Percentiles rank a stretch among this genome's conserved stretches.
Conservation (phyloP, 2,329 filamentous ascomycete species). For the Fusarium sp. region DNA sequence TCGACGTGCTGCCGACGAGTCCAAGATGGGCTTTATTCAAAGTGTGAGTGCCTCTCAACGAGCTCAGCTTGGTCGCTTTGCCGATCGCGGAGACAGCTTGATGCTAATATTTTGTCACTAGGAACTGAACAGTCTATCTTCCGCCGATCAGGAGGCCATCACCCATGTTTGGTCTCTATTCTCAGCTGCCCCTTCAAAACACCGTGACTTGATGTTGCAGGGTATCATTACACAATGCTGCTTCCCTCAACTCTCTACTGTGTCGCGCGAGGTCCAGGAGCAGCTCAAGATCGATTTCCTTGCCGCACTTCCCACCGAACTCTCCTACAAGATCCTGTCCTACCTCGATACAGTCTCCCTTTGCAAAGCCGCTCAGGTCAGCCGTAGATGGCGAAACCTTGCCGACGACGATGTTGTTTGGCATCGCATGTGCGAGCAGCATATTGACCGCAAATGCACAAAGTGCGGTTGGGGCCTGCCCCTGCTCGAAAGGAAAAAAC, state of each 20-base stretch:
- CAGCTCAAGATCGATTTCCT: slow-evolving; percentile 98
- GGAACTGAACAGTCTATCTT: slow-evolving; percentile 84
- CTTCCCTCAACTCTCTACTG: slow-evolving; percentile 94
- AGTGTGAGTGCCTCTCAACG: slow-evolving; percentile 65
- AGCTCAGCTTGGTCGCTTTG: not conserved
- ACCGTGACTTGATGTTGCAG: slow-evolving; percentile 95
- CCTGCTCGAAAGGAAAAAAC: slow-evolving; percentile 84
- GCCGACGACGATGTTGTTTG: slow-evolving; percentile 99
- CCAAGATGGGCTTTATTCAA: slow-evolving; percentile 95
- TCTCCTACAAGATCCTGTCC: slow-evolving; percentile 92
- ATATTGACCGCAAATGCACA: slow-evolving; percentile 91
- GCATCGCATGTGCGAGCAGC: slow-evolving; percentile 97
- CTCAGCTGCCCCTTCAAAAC: slow-evolving; percentile 92
- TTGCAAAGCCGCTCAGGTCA: slow-evolving; percentile 96
- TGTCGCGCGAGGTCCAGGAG: slow-evolving; percentile 90
- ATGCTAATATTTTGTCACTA: slow-evolving; percentile 48
- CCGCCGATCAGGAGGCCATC: slow-evolving; percentile 92
- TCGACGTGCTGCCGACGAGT: slow-evolving; percentile 90
- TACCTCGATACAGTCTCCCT: slow-evolving; percentile 93
- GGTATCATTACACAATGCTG: slow-evolving; percentile 97
- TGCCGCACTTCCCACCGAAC: slow-evolving; percentile 85
- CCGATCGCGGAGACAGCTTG: not conserved
- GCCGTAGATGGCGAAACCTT: slow-evolving; percentile 83
- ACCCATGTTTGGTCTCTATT: slow-evolving; percentile 98
- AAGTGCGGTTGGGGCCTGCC: slow-evolving; percentile 97